These are phyloP conservation scores for Annona cherimola DNA, from an alignment of 164 flowering plant species.

Conservation along the genomic window DNA sequence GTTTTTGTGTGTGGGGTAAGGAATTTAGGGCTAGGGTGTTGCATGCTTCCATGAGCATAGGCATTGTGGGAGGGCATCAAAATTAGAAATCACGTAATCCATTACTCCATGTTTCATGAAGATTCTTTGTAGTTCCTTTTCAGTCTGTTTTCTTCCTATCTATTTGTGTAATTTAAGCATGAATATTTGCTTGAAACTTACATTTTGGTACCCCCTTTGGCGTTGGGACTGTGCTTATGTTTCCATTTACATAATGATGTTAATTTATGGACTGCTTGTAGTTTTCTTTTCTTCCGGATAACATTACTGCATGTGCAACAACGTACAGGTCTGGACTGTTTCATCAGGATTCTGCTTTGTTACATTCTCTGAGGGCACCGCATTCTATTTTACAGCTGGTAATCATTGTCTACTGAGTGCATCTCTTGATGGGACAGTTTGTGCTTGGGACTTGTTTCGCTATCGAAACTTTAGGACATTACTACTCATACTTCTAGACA, in stretches of 20 bases:
- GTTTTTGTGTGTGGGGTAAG: no score
- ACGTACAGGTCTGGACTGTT: slow-evolving; percentile 81
- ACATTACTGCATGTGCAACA: not conserved
- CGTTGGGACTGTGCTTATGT: not conserved
- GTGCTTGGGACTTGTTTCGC: slow-evolving; percentile 97
- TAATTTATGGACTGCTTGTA: not conserved
- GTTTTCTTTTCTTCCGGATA: not conserved
- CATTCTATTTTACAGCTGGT: slow-evolving; percentile 81
- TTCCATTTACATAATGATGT: not conserved
- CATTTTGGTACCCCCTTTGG: not conserved
- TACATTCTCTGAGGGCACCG: slow-evolving; percentile 89
- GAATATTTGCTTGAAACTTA: no score
- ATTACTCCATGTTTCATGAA: not conserved
- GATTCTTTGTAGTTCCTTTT: not conserved
- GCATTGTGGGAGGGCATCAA: not conserved
- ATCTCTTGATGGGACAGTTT: slow-evolving; percentile 96
- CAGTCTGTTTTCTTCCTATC: not conserved
- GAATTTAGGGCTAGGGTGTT: no score
- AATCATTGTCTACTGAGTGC: slow-evolving; percentile 89
- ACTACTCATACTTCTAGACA: slow-evolving; percentile 84
- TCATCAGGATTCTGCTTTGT: slow-evolving; percentile 90
- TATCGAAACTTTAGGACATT: slow-evolving; percentile 89
- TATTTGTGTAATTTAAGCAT: no score
- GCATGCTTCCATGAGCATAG: not conserved
- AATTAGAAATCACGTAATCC: not conserved